Base-by-base conservation (phyloP, 1,284 basidiomycete species). In the Mycena sp. region DNA sequence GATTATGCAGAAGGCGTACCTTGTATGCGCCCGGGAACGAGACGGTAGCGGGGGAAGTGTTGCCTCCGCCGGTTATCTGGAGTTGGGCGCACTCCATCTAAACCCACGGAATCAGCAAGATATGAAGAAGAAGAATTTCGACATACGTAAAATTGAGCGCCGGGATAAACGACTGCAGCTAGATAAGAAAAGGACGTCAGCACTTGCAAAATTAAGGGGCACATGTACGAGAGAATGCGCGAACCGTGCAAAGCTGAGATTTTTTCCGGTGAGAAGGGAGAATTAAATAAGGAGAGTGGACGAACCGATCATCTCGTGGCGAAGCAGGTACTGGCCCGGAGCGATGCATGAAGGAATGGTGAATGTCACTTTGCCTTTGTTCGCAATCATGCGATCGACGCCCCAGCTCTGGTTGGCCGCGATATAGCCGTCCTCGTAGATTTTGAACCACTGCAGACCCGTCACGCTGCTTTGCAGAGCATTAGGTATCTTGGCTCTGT, bases 361-460 rank as follows among this genome's bases (percentile, higher is more conserved):
- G 76, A 85, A 85, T 9, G 80, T 79, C 40, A 84, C 81, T 64
- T 85, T 84, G 49, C 85, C 85, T 67, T 85, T 83, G 74, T 84
- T 85, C 12, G 78, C 72, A 59, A 84, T 79, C 66, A 87, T 70
- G 11, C 76, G 76, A 70, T 86, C 84, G 11, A 83, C 81, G 43
- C 74, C 83, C 83, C 84, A 84, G 46, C 67, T 73, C 32, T 75
- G 69, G 55, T 70, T 76, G 44, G 73, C 64, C 19, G 59, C 70
- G 37, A 74, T 70, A 50, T 78, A 73, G 6, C 82, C 83, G 57
- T 84, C 84, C 61, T 85, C 71, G 56, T 76, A 77, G 37, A 83
- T 83, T 74, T 85, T 86, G 77, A 86, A 86, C 83, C 84, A 85
- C 44, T 84, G 74, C 17, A 87, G 73, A 21, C 84, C 84, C 9